Base-by-base conservation (phyloP, 352 stramenopile species). In the Paralagenidium karlingii region DNA sequence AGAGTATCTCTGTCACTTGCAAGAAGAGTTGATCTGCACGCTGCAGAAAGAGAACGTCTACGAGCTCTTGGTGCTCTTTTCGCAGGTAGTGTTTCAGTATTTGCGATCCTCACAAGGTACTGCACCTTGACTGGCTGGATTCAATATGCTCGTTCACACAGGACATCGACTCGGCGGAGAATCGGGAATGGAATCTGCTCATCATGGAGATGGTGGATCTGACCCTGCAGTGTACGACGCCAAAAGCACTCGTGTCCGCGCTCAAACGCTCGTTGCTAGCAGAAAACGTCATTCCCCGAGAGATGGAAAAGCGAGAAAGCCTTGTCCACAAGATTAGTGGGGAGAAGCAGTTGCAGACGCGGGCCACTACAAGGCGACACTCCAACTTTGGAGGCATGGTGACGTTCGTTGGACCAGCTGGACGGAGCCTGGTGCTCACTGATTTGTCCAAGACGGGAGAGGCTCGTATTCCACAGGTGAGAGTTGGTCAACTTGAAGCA, bases 171-270 rank as follows among this genome's bases (percentile, higher is more conserved):
- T 74, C 77, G 2, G 43, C 68, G 0, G 79, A 90, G 28, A 88
- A 89, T 48, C 66, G 64, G 7, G 80, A 94, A 37, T 91, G 80
- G 80, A 90, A 91, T 33, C 33, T 94, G 45, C 40, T 94, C 5
- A 69, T 94, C 27, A 87, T 94, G 76, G 80, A 94, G 51, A 89
- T 94, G 59, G 55, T 94, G 18, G 74, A 86, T 42, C 58, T 91
- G 29, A 87, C 78, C 15, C 55, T 93, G 0, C 58, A 67, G 32
- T 81, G 70, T 24, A 82, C 74, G 0, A 64, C 68, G 3, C 79
- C 79, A 0, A 82, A 89, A 40, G 41, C 57, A 5, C 48, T 93
- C 5, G 75, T 66, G 6, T n/a, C n/a, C n/a, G n/a, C n/a, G n/a
- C n/a, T n/a, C n/a, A n/a, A n/a, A n/a, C n/a, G n/a, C n/a, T n/a